Percentiles rank a stretch among this genome's conserved stretches.
Conservation (phyloP, 1,284 basidiomycete genomes). For the Gymnopus androsaceus region DNA sequence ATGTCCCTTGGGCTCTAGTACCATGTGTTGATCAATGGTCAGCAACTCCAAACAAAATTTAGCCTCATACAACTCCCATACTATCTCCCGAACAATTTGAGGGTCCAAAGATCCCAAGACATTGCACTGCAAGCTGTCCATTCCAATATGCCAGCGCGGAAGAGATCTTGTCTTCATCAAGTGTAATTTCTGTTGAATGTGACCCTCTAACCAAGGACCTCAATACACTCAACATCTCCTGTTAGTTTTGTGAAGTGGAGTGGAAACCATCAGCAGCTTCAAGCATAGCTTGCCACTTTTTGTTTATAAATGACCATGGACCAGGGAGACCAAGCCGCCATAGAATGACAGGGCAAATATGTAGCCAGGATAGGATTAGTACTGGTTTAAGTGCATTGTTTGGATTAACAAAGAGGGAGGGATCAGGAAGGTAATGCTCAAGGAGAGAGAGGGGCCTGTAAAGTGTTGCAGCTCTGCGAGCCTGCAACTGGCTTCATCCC, state of each 20-base stretch:
- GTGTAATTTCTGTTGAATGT: not conserved
- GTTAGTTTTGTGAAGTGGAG: not conserved
- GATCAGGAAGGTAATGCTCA: not conserved
- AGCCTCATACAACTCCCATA: constrained; percentile 4
- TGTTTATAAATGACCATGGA: too few species aligned
- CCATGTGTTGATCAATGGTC: not conserved
- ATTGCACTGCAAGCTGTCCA: not conserved
- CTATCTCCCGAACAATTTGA: not conserved
- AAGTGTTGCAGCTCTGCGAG: not conserved
- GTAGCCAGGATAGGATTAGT: not conserved
- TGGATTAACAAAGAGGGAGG: not conserved
- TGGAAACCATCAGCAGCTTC: not conserved
- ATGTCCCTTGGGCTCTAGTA: not conserved
- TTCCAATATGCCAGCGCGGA: not conserved
- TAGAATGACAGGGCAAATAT: not conserved
- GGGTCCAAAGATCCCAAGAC: not conserved
- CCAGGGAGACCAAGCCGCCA: not conserved
- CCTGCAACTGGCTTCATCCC: not conserved
- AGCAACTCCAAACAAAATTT: constrained; percentile 1
- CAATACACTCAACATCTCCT: not conserved
- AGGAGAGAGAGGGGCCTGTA: not conserved
- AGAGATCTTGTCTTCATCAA: not conserved
- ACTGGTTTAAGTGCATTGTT: not conserved
- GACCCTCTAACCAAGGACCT: not conserved
- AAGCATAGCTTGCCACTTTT: not conserved